Evolutionary conservation across 495 filamentous ascomycete species (phyloP).

Genomic region (Trypethelium eluteriae): DNA sequence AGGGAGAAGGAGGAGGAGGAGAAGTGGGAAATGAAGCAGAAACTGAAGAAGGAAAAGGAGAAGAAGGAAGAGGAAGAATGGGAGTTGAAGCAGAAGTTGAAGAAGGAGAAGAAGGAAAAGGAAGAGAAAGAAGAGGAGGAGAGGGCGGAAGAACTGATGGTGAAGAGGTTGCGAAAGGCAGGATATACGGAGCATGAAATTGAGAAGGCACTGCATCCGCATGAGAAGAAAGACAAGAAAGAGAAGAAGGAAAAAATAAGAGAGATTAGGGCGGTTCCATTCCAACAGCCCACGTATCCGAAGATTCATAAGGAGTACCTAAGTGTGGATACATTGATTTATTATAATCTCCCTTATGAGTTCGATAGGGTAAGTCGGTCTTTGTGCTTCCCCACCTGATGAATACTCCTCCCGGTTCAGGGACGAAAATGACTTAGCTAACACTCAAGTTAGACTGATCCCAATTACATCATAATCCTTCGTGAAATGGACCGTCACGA

Average conservation of each 20-base stretch:
- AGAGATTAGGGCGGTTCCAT: slow-evolving; percentile 20
- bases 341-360: slow-evolving; percentile 37
- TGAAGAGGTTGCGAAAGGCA: slow-evolving; percentile 22
- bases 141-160: slow-evolving; percentile 42
- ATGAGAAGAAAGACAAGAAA: slow-evolving; percentile 21
- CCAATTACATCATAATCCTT: slow-evolving; percentile 36
- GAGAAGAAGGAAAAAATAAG: slow-evolving; percentile 26
- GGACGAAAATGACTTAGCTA: not conserved
- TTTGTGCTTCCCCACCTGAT: not conserved
- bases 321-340: slow-evolving; percentile 33
- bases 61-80: slow-evolving; percentile 26
- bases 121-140: slow-evolving; percentile 36
- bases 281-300: slow-evolving; percentile 28
- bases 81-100: slow-evolving; percentile 28
- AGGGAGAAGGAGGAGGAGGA: slow-evolving; percentile 20
- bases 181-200: slow-evolving; percentile 38
- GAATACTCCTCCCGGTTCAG: not conserved
- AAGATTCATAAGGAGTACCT: slow-evolving; percentile 37
- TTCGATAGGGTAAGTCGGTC: slow-evolving; percentile 32
- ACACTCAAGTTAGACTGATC: slow-evolving; percentile 25
- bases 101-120: slow-evolving; percentile 28
- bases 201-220: slow-evolving; percentile 26
- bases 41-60: slow-evolving; percentile 18
- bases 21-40: slow-evolving; percentile 20
- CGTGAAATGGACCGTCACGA: slow-evolving; percentile 37